A percentile compares a stretch with the other conserved stretches of the same genome.
phyloP scores from a whole-genome alignment of 1,139 yeast species.

The Pneumocystis sp. region DNA sequence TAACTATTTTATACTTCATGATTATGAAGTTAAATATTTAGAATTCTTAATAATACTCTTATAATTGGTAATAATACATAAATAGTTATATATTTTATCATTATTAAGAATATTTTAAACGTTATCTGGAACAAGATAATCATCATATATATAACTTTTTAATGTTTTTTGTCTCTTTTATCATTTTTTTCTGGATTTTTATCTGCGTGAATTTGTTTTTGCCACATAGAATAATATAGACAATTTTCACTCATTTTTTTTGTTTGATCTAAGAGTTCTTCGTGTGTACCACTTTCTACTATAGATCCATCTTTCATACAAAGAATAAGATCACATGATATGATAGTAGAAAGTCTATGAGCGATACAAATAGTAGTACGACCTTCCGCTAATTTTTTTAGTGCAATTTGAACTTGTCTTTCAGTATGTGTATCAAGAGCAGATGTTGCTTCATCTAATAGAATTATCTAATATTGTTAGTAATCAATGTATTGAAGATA shows the following conservation, averaged over 20 bases:
- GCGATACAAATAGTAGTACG: conserved; percentile 84
- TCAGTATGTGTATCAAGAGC: conserved; percentile 96
- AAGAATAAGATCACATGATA: conserved; percentile 78
- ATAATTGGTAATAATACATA: background rate
- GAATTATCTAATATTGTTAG: conserved; percentile 14
- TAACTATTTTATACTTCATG: background rate
- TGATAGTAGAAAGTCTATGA: conserved; percentile 81
- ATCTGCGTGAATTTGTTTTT: conserved; percentile 40
- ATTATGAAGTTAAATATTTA: background rate
- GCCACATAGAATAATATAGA: conserved; percentile 66
- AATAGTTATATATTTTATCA: background rate
- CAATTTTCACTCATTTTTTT: conserved; percentile 22
- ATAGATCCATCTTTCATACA: conserved; percentile 68
- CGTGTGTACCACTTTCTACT: conserved; percentile 29
- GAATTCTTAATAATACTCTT: background rate
- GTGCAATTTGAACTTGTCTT: conserved; percentile 33
- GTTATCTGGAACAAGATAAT: background rate
- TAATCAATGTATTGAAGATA: conserved; percentile 70
- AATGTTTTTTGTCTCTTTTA: background rate
- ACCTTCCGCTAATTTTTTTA: conserved; percentile 35
- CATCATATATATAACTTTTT: background rate
- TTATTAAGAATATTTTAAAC: background rate
- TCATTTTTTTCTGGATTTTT: background rate
- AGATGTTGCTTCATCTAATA: conserved; percentile 37
- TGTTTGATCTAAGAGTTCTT: background rate